These are phyloP conservation scores for Rhodamnia argentea DNA, from an alignment of 345 rosid species.

Conservation along the genomic window DNA sequence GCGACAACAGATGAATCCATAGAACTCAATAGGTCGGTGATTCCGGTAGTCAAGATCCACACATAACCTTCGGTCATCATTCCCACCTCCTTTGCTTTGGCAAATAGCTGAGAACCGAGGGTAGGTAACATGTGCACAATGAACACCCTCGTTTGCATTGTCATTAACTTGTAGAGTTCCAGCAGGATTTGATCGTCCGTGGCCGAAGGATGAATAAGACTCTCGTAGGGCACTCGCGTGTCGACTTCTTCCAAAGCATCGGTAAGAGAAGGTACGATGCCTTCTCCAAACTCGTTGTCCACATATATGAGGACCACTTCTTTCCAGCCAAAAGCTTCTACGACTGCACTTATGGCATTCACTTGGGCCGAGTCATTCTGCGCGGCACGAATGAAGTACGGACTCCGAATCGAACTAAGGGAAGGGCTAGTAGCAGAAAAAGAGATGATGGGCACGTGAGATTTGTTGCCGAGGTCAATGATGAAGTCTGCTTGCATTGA, in stretches of 20 bases:
- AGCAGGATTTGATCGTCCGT: background rate
- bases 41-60: background rate
- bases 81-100: background rate
- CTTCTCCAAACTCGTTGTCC: background rate
- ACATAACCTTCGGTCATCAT: background rate
- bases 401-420: background rate
- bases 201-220: background rate
- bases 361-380: background rate
- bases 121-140: background rate
- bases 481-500: background rate
- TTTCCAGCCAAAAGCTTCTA: background rate
- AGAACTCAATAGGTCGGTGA: background rate
- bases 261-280: background rate
- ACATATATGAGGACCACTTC: background rate
- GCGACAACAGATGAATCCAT: background rate
- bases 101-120: fast-evolving
- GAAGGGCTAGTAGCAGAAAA: background rate
- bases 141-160: background rate
- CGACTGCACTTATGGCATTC: background rate
- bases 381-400: background rate
- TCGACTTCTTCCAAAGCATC: background rate
- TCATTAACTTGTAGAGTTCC: background rate
- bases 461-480: background rate
- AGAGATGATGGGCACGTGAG: background rate
- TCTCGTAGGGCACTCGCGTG: background rate